phyloP scores from a whole-genome alignment of 2,329 filamentous ascomycete species.

The Cladosporium oxysporum region DNA sequence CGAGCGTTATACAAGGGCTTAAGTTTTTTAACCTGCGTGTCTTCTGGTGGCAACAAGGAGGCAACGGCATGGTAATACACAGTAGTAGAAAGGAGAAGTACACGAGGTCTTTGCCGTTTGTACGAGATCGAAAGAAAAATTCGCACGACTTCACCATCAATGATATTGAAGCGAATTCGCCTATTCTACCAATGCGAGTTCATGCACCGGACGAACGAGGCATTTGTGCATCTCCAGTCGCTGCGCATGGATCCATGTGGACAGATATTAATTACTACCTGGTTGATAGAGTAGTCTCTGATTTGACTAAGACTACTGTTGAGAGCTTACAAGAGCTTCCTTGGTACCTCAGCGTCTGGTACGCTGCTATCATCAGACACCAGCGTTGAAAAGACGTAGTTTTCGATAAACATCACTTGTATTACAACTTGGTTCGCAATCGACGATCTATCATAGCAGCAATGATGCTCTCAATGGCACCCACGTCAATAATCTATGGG shows the following conservation, averaged over 20 bases:
- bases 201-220: not conserved
- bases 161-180: too few relatives aligned
- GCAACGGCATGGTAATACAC: not conserved
- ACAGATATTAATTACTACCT: not conserved
- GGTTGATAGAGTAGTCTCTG: not conserved
- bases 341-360: not conserved
- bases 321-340: not conserved
- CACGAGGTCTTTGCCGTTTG: not conserved
- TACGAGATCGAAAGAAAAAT: not conserved
- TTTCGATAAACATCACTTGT: not conserved
- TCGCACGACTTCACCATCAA: not conserved
- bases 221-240: not conserved
- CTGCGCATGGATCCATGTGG: not conserved
- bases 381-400: not conserved
- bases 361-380: not conserved
- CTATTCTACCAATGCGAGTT: too few relatives aligned
- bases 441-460: not conserved
- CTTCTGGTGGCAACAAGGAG: not conserved
- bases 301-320: not conserved
- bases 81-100: not conserved
- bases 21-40: not conserved
- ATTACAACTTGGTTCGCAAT: not conserved
- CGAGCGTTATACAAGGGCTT: not conserved
- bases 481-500: slow-evolving; percentile 13
- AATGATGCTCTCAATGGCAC: not conserved